A percentile compares a stretch with the other conserved stretches of the same genome.
phyloP scores from a whole-genome alignment of 108 stramenopile species.

The Skeletonema marinoi region DNA sequence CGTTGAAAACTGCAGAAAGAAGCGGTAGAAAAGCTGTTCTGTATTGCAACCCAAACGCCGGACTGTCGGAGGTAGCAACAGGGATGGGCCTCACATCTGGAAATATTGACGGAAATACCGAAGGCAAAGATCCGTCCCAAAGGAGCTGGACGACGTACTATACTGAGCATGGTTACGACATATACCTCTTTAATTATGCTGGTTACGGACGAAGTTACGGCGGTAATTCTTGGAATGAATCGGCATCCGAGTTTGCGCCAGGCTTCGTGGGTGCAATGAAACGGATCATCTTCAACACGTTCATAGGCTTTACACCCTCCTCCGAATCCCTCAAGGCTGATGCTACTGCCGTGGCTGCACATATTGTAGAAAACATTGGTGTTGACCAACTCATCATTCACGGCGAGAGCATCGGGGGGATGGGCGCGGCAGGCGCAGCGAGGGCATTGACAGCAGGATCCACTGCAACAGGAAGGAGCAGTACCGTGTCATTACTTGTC shows the following conservation, averaged over 20 bases:
- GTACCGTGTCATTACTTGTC: slow-evolving; percentile 57
- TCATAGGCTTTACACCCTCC: slow-evolving; percentile 67
- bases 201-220: slow-evolving; percentile 85
- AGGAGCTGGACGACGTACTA: slow-evolving; percentile 85
- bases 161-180: slow-evolving; percentile 72
- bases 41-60: slow-evolving; percentile 92
- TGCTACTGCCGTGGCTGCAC: slow-evolving; percentile 60
- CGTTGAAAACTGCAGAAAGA: neutral
- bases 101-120: slow-evolving; percentile 46
- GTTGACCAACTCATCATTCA: slow-evolving; percentile 74
- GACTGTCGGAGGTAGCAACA: slow-evolving; percentile 81
- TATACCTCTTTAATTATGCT: slow-evolving; percentile 89
- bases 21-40: slow-evolving; percentile 66
- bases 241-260: slow-evolving; percentile 29
- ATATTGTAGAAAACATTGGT: slow-evolving; percentile 60
- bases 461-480: slow-evolving; percentile 5
- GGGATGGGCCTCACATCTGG: slow-evolving; percentile 85
- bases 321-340: slow-evolving; percentile 78
- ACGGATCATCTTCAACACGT: slow-evolving; percentile 51
- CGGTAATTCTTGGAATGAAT: slow-evolving; percentile 19
- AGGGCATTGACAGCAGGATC: slow-evolving; percentile 40
- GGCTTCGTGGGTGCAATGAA: slow-evolving; percentile 55
- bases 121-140: slow-evolving; percentile 17
- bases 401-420: slow-evolving; percentile 88
- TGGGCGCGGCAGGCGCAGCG: slow-evolving; percentile 82